Evolutionary conservation across 2,329 filamentous ascomycete genomes (phyloP).

Genomic region (Epicoccum nigrum): DNA sequence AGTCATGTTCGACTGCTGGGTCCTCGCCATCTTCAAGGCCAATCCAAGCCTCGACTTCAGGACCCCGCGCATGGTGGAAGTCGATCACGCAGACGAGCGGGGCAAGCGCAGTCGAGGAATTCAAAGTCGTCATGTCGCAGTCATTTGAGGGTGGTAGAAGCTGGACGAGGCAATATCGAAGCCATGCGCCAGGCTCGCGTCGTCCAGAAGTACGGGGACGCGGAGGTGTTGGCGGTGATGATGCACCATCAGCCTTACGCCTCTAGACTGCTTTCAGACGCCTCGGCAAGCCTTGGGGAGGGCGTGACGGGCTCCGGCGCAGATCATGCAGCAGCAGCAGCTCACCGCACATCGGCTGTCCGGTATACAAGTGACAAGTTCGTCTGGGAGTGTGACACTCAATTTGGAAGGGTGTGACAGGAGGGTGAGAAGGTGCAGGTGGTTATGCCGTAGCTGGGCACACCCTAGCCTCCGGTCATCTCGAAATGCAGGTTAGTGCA

Average conservation of each 20-base stretch:
- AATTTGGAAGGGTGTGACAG: background rate
- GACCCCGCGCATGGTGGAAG: conserved; percentile 68
- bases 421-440: background rate
- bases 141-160: conserved; percentile 16
- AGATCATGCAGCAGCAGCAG: background rate
- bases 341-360: conserved; percentile 1
- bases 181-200: conserved; percentile 25
- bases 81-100: conserved; percentile 58
- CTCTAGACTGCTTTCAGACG: conserved; percentile 23
- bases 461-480: background rate
- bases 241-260: conserved; percentile 31
- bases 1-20: conserved; percentile 83
- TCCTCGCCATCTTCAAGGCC: conserved; percentile 76
- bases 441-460: background rate
- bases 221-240: conserved; percentile 32
- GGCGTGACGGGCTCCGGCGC: conserved; percentile 14
- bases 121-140: conserved; percentile 49
- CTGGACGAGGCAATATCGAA: conserved; percentile 2
- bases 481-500: background rate
- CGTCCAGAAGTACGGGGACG: conserved; percentile 25
- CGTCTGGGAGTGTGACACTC: background rate
- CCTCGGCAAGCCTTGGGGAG: conserved; percentile 20
- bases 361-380: conserved; percentile 2
- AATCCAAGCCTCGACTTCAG: conserved; percentile 93
- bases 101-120: conserved; percentile 18